Conservation (phyloP, 2,329 filamentous ascomycete species). For the Fusarium mangiferae region DNA sequence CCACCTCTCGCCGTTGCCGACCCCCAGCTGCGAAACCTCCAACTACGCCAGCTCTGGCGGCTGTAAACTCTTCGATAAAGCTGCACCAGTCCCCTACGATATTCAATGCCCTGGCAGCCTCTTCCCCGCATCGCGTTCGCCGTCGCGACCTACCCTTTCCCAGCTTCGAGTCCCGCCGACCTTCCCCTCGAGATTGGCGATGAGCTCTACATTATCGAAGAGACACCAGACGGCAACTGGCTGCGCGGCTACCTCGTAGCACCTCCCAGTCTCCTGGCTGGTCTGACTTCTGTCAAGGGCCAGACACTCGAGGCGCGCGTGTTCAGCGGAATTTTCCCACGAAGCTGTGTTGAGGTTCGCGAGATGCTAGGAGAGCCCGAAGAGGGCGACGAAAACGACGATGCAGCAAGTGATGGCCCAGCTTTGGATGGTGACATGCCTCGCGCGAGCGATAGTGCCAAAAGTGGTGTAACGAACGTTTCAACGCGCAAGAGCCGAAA, state of each 20-base stretch:
- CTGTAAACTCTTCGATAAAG: slow-evolving; percentile 27
- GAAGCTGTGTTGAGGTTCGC: slow-evolving; percentile 92
- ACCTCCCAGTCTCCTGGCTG: slow-evolving; percentile 90
- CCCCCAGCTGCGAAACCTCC: slow-evolving; percentile 35
- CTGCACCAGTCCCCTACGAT: slow-evolving; percentile 33
- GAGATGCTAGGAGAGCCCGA: slow-evolving; percentile 86
- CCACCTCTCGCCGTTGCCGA: slow-evolving; percentile 29
- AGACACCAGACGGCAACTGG: slow-evolving; percentile 92
- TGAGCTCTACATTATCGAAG: slow-evolving; percentile 98
- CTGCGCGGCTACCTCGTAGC: slow-evolving; percentile 95
- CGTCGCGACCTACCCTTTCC: slow-evolving; percentile 94
- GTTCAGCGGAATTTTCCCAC: slow-evolving; percentile 97
- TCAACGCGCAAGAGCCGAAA: slow-evolving; percentile 51
- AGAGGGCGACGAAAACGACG: slow-evolving; percentile 58
- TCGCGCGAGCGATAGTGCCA: slow-evolving; percentile 61
- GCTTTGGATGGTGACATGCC: slow-evolving; percentile 43
- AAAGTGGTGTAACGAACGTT: slow-evolving; percentile 60
- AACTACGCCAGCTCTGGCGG: slow-evolving; percentile 29
- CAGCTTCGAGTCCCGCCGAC: slow-evolving; percentile 86
- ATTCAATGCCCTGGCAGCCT: slow-evolving; percentile 92
- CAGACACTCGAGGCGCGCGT: slow-evolving; percentile 95
- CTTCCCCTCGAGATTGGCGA: slow-evolving; percentile 97
- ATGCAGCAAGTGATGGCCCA: slow-evolving; percentile 48
- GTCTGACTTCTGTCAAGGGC: slow-evolving; percentile 88
- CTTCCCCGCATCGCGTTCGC: slow-evolving; percentile 97